Base-by-base conservation (phyloP, 2,329 filamentous ascomycete species). In the Penicillium expansum region DNA sequence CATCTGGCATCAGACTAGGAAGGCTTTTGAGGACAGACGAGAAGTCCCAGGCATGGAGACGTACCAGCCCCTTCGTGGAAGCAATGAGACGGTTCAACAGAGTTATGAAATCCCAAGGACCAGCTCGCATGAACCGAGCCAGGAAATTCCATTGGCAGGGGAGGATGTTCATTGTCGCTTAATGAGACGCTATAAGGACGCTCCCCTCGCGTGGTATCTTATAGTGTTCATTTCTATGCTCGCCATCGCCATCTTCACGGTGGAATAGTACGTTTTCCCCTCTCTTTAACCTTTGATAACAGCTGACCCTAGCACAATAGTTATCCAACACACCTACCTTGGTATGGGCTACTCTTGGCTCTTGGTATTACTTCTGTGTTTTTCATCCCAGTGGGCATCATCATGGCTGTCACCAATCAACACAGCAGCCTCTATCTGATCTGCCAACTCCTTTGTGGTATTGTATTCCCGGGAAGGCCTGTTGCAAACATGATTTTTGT, bases 401-500 rank as follows among this genome's bases (percentile, higher is more conserved):
- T 96, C 67, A 95, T 94, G 89, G 91, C 91, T 16, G 91, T 95
- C 63, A 95, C 91, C 10, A 95, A 94, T 71, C 90, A 93, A 70
- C 90, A 94, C 73, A 91, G 86, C 73, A 91, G 87, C 72, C 90
- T 93, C 63, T 94, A 93, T 71, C 82, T 94, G 35, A 90, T 94
- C 66, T 93, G 90, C 71, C 91, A 94, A 74, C 82, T 95, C 56
- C 87, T 94, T 62, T 93, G 90, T 61, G 91, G 91, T 52, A 86
- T 84, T 49, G 80, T 91, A 16, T 95, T 95, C 70, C 91, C 91
- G 0, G 91, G 91, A 29, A 87, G 89, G 1, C 91, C 91, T 1
- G 90, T 95, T 11, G 91, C 91, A 49, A 94, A 95, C 73, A 95
- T 95, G 91, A 90, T 95, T 35, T 96, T 95, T 67, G 90, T 93